Conservation (phyloP, 257 asterid species). For the Salvia hispanica region DNA sequence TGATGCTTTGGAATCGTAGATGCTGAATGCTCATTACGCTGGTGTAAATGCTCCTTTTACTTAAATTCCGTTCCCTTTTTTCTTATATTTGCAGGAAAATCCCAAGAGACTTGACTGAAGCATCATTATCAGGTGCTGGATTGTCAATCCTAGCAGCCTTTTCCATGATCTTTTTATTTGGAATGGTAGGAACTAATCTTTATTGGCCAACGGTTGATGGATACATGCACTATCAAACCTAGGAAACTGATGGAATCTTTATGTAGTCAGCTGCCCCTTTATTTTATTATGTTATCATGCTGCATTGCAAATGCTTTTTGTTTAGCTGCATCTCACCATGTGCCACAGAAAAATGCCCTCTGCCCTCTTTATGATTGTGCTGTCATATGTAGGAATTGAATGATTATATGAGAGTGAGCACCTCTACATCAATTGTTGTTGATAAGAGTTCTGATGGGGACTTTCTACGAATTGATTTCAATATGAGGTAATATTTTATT, state of each 20-base stretch:
- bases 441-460: constrained; percentile 94
- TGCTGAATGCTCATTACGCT: constrained; percentile 1
- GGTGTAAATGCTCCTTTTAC: constrained; percentile 4
- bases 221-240: constrained; percentile 17
- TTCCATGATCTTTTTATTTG: constrained; percentile 79
- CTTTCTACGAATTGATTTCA: constrained; percentile 81
- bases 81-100: constrained; percentile 69
- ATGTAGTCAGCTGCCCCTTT: neutral
- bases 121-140: constrained; percentile 94
- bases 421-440: constrained; percentile 74
- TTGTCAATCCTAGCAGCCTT: constrained; percentile 84
- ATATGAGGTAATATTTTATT: constrained; percentile 62
- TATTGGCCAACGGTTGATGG: constrained; percentile 12
- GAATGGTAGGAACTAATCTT: constrained; percentile 69
- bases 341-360: neutral
- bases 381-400: constrained; percentile 67
- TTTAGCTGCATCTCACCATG: constrained; percentile 9
- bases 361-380: constrained; percentile 25
- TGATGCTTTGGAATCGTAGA: constrained; percentile 13
- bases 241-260: constrained; percentile 4
- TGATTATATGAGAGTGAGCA: constrained; percentile 65
- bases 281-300: constrained; percentile 11
- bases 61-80: constrained; percentile 4
- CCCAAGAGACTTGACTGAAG: constrained; percentile 87
- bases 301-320: constrained; percentile 1